Evolutionary conservation across 2,329 filamentous ascomycete species (phyloP).

Genomic region (Sclerotinia minor): DNA sequence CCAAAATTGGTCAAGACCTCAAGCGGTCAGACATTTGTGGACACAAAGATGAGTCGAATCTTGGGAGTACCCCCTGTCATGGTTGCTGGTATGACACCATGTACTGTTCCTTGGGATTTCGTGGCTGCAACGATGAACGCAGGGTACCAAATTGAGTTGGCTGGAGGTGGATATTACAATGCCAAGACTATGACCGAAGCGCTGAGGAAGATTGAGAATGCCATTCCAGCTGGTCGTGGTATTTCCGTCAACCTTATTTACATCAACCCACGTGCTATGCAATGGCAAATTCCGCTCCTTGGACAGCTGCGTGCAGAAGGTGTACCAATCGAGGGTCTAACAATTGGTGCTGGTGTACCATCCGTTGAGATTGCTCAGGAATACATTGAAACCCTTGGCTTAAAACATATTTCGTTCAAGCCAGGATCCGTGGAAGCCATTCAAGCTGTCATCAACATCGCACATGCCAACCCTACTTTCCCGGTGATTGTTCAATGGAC

Average conservation of each 20-base stretch:
- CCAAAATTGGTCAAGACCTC: constrained; percentile 91
- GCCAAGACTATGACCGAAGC: constrained; percentile 80
- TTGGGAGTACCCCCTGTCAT: constrained; percentile 83
- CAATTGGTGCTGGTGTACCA: constrained; percentile 89
- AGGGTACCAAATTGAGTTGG: constrained; percentile 91
- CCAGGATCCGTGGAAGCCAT: constrained; percentile 87
- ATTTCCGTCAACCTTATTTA: constrained; percentile 92
- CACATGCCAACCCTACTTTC: constrained; percentile 89
- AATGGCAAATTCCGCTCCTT: constrained; percentile 86
- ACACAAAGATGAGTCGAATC: constrained; percentile 92
- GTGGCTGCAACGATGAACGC: constrained; percentile 91
- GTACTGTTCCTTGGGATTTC: constrained; percentile 87
- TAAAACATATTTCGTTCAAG: constrained; percentile 95
- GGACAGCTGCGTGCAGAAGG: constrained; percentile 79
- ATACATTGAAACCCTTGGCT: constrained; percentile 87
- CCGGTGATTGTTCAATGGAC: constrained; percentile 96
- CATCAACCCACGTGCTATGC: constrained; percentile 85
- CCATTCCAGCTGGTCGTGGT: constrained; percentile 80
- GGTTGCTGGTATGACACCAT: constrained; percentile 92
- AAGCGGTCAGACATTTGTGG: constrained; percentile 84
- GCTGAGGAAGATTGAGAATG: constrained; percentile 78
- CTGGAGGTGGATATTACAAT: constrained; percentile 85
- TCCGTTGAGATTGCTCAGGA: constrained; percentile 91
- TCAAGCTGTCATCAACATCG: constrained; percentile 86
- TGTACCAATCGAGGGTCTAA: constrained; percentile 86